Evolutionary conservation across 2,329 filamentous ascomycete genomes (phyloP).

Genomic region (Neobulgaria alba): DNA sequence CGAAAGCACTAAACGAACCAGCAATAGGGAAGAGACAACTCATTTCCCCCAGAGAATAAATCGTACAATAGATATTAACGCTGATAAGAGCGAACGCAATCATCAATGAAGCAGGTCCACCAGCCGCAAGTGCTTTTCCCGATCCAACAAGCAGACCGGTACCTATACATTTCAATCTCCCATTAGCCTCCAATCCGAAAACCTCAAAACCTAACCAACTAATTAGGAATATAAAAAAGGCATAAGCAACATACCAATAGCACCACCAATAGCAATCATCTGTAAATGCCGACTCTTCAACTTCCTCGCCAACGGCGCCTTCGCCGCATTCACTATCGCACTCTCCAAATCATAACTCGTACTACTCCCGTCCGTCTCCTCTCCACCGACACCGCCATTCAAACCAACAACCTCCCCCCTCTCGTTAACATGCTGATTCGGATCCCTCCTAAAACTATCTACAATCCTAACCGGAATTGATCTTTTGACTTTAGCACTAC

Average conservation of each 20-base stretch:
- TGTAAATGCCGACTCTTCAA: constrained; percentile 4
- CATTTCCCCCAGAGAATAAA: constrained; percentile 67
- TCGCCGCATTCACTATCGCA: constrained; percentile 6
- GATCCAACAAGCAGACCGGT: constrained; percentile 81
- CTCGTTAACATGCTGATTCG: constrained; percentile 4
- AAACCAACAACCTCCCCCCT: constrained; percentile 7
- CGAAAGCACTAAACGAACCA: constrained; percentile 82
- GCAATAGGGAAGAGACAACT: constrained; percentile 81
- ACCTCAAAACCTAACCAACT: no score
- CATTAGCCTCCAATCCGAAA: background rate
- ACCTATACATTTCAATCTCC: constrained; percentile 45
- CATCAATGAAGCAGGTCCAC: constrained; percentile 67
- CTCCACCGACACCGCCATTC: background rate
- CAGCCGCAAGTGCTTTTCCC: constrained; percentile 58
- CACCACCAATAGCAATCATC: constrained; percentile 5
- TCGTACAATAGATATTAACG: constrained; percentile 79
- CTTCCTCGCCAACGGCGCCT: constrained; percentile 2
- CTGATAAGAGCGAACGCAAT: constrained; percentile 73
- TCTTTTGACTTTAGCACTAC: background rate
- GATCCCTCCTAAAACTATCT: constrained; percentile 8
- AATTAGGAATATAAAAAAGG: background rate
- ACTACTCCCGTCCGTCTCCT: constrained; percentile 3
- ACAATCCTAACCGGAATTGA: constrained; percentile 1
- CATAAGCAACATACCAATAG: constrained; percentile 1
- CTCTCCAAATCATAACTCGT: constrained; percentile 8